phyloP scores from a whole-genome alignment of 805 yeast genomes.

The Yarrowia hollandica region DNA sequence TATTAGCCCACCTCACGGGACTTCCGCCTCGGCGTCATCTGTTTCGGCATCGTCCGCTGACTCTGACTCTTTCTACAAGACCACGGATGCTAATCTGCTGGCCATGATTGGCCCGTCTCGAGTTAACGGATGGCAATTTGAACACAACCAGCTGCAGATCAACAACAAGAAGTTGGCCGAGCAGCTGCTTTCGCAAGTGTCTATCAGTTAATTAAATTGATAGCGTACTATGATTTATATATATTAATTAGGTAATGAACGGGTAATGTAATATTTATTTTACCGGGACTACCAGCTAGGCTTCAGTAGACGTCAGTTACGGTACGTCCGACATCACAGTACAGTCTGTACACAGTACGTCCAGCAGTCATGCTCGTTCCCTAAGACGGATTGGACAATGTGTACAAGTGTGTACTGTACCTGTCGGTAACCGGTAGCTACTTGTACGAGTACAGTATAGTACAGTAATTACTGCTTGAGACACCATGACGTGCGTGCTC shows the following conservation, averaged over 20 bases:
- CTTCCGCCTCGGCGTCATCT: neutral
- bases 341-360: too few relatives aligned
- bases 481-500: too few relatives aligned
- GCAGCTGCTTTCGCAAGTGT: conserved; percentile 9
- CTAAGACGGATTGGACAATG: too few relatives aligned
- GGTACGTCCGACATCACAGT: too few relatives aligned
- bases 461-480: too few relatives aligned
- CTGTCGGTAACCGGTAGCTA: too few relatives aligned
- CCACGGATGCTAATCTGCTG: conserved; percentile 5
- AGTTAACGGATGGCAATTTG: conserved; percentile 26
- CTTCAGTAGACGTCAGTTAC: too few relatives aligned
- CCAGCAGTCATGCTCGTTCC: too few relatives aligned
- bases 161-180: conserved; percentile 20
- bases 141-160: conserved; percentile 20
- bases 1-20: neutral
- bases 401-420: too few relatives aligned
- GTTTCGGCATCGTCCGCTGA: conserved; percentile 4
- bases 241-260: neutral
- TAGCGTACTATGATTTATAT: neutral
- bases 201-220: neutral
- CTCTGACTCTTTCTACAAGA: conserved; percentile 7
- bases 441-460: too few relatives aligned
- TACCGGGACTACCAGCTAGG: too few relatives aligned
- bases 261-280: too few relatives aligned
- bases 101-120: conserved; percentile 18